phyloP scores from a whole-genome alignment of 2,329 filamentous ascomycete genomes.

The Aspergillus thermomutatus region DNA sequence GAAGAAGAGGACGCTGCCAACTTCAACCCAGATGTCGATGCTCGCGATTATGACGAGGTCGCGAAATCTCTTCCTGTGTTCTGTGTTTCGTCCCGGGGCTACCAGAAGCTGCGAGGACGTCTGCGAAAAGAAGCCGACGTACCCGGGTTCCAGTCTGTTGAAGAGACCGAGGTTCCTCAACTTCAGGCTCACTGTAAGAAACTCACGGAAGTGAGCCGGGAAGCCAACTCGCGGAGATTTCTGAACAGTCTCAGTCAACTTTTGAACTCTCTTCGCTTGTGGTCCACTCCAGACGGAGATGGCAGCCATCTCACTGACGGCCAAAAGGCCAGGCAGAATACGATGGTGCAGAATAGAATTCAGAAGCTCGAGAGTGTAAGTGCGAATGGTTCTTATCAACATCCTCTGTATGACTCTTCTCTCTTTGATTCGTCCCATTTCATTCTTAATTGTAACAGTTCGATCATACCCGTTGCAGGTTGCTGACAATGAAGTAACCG shows the following conservation, averaged over 20 bases:
- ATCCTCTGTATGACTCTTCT: background rate
- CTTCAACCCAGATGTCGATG: constrained; percentile 48
- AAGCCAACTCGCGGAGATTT: constrained; percentile 46
- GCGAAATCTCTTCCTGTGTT: constrained; percentile 59
- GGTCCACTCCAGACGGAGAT: constrained; percentile 33
- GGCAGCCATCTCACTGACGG: background rate
- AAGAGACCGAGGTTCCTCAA: constrained; percentile 59
- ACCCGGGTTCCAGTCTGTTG: constrained; percentile 49
- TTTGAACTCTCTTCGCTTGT: constrained; percentile 52
- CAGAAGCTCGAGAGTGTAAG: background rate
- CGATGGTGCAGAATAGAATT: background rate
- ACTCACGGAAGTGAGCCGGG: constrained; percentile 51
- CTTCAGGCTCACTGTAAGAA: constrained; percentile 58
- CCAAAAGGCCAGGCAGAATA: background rate
- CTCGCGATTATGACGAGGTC: constrained; percentile 57
- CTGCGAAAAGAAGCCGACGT: constrained; percentile 52
- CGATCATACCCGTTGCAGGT: background rate
- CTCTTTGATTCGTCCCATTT: background rate
- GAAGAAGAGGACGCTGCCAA: background rate
- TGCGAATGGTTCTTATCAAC: background rate
- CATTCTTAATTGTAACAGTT: background rate
- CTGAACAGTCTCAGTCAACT: constrained; percentile 51
- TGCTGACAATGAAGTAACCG: background rate
- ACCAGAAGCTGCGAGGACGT: constrained; percentile 59
- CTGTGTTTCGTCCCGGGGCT: constrained; percentile 61